Evolutionary conservation across 495 filamentous ascomycete genomes (phyloP), one percentile per base, ranked within the genome.

Genomic region (Hyphodiscus hymeniophilus): DNA sequence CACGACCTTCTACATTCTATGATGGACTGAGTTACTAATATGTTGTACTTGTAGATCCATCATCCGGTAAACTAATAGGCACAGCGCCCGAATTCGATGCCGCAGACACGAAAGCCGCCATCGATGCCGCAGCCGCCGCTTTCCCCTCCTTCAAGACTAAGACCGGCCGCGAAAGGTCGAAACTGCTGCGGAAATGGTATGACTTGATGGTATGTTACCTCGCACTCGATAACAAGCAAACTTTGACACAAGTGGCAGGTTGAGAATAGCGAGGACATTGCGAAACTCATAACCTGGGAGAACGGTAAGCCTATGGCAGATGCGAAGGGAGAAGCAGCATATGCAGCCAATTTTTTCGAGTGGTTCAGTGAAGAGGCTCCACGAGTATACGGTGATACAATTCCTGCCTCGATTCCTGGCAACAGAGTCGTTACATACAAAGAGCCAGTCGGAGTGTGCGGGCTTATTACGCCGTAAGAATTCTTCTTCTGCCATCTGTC

Each of bases 381-480:
- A 0, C 69, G 85, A 39, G 63, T 70, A 26, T 87, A 87, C 57
- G 85, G 85, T 34, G 80, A 84, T 56, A 87, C 84, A 17, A 94
- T 95, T 50, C 79, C 83, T 7, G 70, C 83, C 17, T 75, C 78
- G 7, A 65, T 82, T 5, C 65, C 81, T 0, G 80, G 77, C 0
- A 90, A 89, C 67, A 74, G 87, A n/a, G 72, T 90, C 2, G 74
- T 85, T 23, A 91, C 86, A 0, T 61, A 86, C 18, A 87, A 85
- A 63, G 81, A 96, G 65, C 91, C 92, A 5, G 79, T 97, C 38
- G 92, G 92, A 52, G 91, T 98, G 11, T 94, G 87, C 58, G 91
- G 89, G 11, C 69, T 98, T 26, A 95, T 98, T 61, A 96, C 92
- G 17, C 92, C 92, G 56, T 59, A 48, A 52, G 20, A 65, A 31